A percentile compares a stretch with the other conserved stretches of the same genome.
Evolutionary conservation across 169 alveolate species (phyloP).

Genomic region (Fabrea salina): DNA sequence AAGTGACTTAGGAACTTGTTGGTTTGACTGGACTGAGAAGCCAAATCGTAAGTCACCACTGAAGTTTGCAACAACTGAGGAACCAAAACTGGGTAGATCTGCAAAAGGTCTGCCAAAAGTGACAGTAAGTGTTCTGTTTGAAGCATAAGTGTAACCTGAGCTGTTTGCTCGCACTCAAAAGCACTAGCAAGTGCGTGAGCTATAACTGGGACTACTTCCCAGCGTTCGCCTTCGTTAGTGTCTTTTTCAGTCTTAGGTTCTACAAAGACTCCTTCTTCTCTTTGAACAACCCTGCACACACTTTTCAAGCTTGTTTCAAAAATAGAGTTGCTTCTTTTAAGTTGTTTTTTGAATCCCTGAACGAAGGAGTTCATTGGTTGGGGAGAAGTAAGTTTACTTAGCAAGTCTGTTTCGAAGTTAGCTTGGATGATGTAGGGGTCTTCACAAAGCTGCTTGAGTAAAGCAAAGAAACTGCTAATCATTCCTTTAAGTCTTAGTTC

Average conservation of each 20-base stretch:
- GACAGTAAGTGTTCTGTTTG: neutral
- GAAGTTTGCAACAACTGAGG: neutral
- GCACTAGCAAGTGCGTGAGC: conserved; percentile 10
- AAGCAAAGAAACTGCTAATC: neutral
- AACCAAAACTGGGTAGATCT: conserved; percentile 13
- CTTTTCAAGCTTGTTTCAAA: neutral
- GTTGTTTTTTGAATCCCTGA: neutral
- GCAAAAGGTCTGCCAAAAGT: neutral
- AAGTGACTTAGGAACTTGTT: neutral
- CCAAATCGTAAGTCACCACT: neutral
- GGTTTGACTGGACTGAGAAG: neutral
- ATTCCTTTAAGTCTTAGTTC: neutral
- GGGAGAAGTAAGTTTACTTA: neutral
- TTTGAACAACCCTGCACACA: neutral
- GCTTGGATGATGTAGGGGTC: conserved; percentile 23
- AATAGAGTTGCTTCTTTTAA: conserved; percentile 6
- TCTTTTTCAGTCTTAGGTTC: neutral
- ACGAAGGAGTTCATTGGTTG: neutral
- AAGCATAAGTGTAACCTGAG: neutral
- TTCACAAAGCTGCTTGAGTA: conserved; percentile 9
- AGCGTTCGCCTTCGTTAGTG: neutral
- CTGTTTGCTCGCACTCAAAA: neutral
- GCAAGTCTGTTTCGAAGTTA: neutral
- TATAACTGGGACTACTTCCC: neutral
- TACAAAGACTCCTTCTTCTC: neutral